Evolutionary conservation across 2,329 filamentous ascomycete genomes (phyloP), one percentile per base, ranked within the genome.

Genomic region (Claviceps maximensis): DNA sequence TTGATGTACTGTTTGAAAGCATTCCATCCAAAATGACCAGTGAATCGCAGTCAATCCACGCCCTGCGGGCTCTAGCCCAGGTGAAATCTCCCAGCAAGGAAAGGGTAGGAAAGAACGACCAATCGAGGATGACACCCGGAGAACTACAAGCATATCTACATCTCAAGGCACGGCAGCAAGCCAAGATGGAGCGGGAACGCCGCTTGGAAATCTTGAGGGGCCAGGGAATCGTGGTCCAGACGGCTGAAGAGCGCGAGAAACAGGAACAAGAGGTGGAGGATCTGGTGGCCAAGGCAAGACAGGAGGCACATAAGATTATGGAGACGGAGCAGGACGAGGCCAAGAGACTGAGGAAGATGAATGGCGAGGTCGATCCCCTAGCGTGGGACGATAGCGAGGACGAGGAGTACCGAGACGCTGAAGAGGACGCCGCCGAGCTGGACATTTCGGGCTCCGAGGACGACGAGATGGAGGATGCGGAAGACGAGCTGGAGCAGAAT

Each of bases 191-290:
- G 65, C 83, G 88, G 51, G 80, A 87, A 55, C 83, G 87, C 59
- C 84, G 84, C 53, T 77, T 97, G 21, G 82, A 88, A 53, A 77
- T 83, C 59, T 76, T 98, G 42, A 82, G 80, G 61, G 83, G 85
- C 12, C 89, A 86, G 67, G 93, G 93, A 8, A 77, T 96, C 27
- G 73, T 85, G 25, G 75, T 97, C 19, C 85, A 90, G 65, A 95
- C 87, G 0, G 81, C 84, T 2, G 91, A 96, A 67, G 90, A 98
- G 66, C 82, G 87, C 21, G 86, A 90, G 63, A 80, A 81, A 36
- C 86, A 95, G 64, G 81, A 89, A 66, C 82, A 86, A 54, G 82
- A 90, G 55, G 82, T 95, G 13, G 93, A 97, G 60, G 86, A 96
- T 62, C 78, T 97, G 55, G 80, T 97, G 27, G 85, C 91, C 48